phyloP scores from a whole-genome alignment of 176 grass and related monocot genomes.

The Carex pumila region DNA sequence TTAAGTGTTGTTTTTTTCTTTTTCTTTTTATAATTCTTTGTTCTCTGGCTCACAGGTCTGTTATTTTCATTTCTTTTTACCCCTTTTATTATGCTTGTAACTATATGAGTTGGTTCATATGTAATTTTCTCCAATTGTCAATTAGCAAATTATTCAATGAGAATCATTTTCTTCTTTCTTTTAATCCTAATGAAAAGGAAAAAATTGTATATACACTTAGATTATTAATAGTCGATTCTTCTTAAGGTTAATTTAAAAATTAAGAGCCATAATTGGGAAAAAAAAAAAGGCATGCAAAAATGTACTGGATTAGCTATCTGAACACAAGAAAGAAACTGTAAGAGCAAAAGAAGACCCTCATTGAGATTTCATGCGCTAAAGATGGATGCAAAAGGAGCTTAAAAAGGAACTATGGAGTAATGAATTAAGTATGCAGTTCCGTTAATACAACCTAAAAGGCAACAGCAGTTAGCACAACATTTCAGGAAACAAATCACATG shows the following conservation, averaged over 20 bases:
- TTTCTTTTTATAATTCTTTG: background rate
- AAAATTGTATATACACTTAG: background rate
- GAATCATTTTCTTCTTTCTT: background rate
- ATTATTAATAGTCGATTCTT: background rate
- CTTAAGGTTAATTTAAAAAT: background rate
- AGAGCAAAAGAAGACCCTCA: background rate
- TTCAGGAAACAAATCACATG: background rate
- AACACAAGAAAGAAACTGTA: background rate
- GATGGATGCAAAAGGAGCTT: too few relatives aligned
- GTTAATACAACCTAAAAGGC: too few relatives aligned
- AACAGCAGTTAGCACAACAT: background rate
- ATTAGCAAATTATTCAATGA: background rate
- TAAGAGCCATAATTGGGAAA: background rate
- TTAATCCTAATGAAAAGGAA: background rate
- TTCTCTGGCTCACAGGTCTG: background rate
- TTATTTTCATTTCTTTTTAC: background rate
- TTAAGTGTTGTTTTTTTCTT: background rate
- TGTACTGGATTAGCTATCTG: background rate
- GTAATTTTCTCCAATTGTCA: background rate
- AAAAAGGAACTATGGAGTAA: too few relatives aligned
- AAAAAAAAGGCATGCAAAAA: too few relatives aligned
- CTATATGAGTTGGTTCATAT: background rate
- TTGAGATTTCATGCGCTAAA: too few relatives aligned
- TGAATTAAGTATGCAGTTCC: too few relatives aligned
- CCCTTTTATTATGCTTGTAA: background rate